Evolutionary conservation across 768 basidiomycete genomes (phyloP).

Genomic region (Termitomyces sp.): DNA sequence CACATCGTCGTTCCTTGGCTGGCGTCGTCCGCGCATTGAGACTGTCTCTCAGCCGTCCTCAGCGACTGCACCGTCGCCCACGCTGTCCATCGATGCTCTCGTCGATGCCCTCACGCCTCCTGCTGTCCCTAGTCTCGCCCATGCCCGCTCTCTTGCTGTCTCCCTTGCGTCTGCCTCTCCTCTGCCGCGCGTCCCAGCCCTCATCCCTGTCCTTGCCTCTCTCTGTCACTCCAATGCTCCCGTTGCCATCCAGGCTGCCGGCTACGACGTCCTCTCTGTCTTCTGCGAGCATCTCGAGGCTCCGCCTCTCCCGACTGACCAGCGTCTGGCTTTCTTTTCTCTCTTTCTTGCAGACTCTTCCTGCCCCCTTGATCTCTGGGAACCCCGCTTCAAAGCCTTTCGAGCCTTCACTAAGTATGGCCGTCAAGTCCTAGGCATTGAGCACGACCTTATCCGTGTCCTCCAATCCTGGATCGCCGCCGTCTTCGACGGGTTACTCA

Average conservation of each 20-base stretch:
- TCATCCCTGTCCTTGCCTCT: slow-evolving; percentile 56
- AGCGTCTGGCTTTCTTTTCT: slow-evolving; percentile 59
- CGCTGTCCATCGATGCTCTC: slow-evolving; percentile 33
- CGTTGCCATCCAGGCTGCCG: slow-evolving; percentile 54
- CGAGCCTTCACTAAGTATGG: slow-evolving; percentile 59
- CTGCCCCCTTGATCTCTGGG: slow-evolving; percentile 71
- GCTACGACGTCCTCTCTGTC: slow-evolving; percentile 66
- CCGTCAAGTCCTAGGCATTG: slow-evolving; percentile 58
- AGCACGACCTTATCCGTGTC: slow-evolving; percentile 47
- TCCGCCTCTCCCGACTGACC: slow-evolving; percentile 42
- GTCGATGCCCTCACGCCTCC: slow-evolving; percentile 47
- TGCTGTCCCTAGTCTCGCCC: slow-evolving; percentile 58
- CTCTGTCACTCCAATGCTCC: slow-evolving; percentile 56
- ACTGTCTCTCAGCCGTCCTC: slow-evolving; percentile 9
- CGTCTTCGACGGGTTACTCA: not conserved
- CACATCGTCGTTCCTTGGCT: slow-evolving; percentile 28
- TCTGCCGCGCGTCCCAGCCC: slow-evolving; percentile 43
- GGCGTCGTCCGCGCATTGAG: slow-evolving; percentile 22
- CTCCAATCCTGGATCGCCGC: slow-evolving; percentile 57
- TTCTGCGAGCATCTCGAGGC: slow-evolving; percentile 62
- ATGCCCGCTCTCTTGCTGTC: slow-evolving; percentile 57
- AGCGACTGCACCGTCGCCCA: slow-evolving; percentile 19
- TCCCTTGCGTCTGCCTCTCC: slow-evolving; percentile 48
- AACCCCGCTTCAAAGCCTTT: slow-evolving; percentile 63
- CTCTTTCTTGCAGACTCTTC: slow-evolving; percentile 46